A percentile compares a stretch with the other conserved stretches of the same genome.
Evolutionary conservation across 108 stramenopile genomes (phyloP).

Genomic region (Phaeodactylum tricornutum): DNA sequence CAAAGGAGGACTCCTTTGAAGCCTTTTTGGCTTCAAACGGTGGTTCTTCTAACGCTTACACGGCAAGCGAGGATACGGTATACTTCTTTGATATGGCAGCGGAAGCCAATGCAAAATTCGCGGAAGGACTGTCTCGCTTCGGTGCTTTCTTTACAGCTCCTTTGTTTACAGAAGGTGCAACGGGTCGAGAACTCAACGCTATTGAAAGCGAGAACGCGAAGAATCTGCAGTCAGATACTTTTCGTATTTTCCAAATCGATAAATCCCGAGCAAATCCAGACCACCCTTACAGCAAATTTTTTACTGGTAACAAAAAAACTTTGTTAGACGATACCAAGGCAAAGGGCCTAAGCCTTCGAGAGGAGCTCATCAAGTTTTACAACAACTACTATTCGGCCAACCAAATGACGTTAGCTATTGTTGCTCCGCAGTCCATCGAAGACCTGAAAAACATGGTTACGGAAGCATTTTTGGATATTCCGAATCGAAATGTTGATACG

Average conservation of each 20-base stretch:
- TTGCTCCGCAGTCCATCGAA: constrained; percentile 64
- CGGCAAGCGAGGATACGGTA: constrained; percentile 84
- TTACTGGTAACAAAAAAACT: constrained; percentile 86
- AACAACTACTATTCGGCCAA: constrained; percentile 82
- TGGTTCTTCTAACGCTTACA: constrained; percentile 83
- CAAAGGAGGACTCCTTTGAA: constrained; percentile 40
- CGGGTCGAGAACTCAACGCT: constrained; percentile 87
- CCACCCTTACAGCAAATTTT: constrained; percentile 90
- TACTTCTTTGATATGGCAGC: constrained; percentile 88
- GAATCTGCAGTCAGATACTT: constrained; percentile 84
- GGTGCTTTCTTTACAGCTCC: constrained; percentile 88
- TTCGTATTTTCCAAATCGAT: constrained; percentile 78
- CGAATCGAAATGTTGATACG: constrained; percentile 34
- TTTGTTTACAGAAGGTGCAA: constrained; percentile 73
- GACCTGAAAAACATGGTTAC: constrained; percentile 60
- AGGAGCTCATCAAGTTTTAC: constrained; percentile 86
- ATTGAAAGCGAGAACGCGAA: constrained; percentile 93
- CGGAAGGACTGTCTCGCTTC: constrained; percentile 78
- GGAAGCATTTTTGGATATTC: constrained; percentile 68
- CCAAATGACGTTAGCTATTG: constrained; percentile 86
- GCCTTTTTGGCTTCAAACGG: constrained; percentile 66
- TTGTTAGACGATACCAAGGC: constrained; percentile 56
- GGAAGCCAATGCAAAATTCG: constrained; percentile 40
- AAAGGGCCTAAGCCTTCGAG: constrained; percentile 65
- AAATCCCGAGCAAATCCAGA: constrained; percentile 74